A percentile compares a stretch with the other conserved stretches of the same genome.
Evolutionary conservation across 306 rosid genomes (phyloP).

Genomic region (Cicer bijugum): DNA sequence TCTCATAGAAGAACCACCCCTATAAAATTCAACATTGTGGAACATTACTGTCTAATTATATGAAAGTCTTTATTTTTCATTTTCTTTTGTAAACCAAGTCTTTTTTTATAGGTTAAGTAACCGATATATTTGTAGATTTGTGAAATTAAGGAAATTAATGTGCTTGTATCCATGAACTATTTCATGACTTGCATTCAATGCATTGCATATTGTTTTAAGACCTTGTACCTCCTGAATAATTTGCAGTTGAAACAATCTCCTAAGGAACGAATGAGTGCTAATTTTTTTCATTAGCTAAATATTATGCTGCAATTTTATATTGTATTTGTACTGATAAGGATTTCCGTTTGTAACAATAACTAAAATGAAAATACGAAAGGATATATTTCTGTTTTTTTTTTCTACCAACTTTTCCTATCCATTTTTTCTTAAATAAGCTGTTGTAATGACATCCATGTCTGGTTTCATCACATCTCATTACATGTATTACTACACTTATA

Average conservation of each 20-base stretch:
- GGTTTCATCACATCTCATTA: neutral
- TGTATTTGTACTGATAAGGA: neutral
- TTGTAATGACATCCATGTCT: neutral
- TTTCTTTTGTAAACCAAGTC: neutral
- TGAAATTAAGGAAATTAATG: neutral
- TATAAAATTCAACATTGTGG: conserved; percentile 1
- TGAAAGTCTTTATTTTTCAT: neutral
- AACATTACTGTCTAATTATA: neutral
- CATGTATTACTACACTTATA: neutral
- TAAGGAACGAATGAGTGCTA: conserved; percentile 5
- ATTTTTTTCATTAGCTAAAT: too few relatives aligned
- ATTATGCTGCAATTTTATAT: too few relatives aligned
- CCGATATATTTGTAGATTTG: neutral
- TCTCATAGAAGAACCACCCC: conserved; percentile 3
- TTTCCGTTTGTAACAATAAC: neutral
- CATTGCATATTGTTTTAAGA: neutral
- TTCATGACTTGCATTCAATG: too few relatives aligned
- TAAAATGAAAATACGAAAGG: neutral
- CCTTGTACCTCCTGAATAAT: neutral
- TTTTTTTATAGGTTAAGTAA: neutral
- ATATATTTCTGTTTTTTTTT: too few relatives aligned
- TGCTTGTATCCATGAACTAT: too few relatives aligned
- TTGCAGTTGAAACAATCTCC: neutral
- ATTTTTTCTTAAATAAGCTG: neutral
- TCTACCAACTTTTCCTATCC: neutral